Conservation (phyloP, 2,329 filamentous ascomycete genomes). For the Ceratocystis diversiconidia region DNA sequence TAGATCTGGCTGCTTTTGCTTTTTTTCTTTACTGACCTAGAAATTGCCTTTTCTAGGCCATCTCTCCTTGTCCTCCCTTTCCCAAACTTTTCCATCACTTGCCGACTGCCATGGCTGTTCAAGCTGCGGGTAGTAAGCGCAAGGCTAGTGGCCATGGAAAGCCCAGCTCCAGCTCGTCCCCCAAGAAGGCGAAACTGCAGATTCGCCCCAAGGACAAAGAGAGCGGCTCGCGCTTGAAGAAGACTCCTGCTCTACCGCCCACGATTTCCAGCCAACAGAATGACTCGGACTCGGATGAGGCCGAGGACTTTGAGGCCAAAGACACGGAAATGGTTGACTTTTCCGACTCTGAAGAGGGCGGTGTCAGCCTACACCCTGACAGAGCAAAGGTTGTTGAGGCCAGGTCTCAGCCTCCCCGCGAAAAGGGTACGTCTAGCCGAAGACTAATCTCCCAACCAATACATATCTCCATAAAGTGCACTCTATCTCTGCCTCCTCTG, state of each 20-base stretch:
- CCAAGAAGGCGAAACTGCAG: slow-evolving; percentile 38
- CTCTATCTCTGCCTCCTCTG: not conserved
- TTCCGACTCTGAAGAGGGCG: slow-evolving; percentile 41
- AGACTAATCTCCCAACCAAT: not conserved
- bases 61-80: slow-evolving; percentile 9
- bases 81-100: slow-evolving; percentile 6
- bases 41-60: not conserved
- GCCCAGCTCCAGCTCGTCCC: slow-evolving; percentile 29
- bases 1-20: not conserved
- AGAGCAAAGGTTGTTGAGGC: slow-evolving; percentile 26
- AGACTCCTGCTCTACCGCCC: slow-evolving; percentile 23
- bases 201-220: slow-evolving; percentile 25
- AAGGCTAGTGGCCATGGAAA: slow-evolving; percentile 37
- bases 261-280: slow-evolving; percentile 22
- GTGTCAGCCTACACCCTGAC: slow-evolving; percentile 31
- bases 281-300: slow-evolving; percentile 28
- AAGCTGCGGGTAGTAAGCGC: slow-evolving; percentile 39
- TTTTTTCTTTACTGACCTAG: not conserved
- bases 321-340: slow-evolving; percentile 32
- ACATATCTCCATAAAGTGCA: not conserved
- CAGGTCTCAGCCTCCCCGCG: slow-evolving; percentile 18
- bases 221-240: slow-evolving; percentile 20
- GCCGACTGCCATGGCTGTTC: slow-evolving; percentile 22
- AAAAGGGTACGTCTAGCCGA: slow-evolving; percentile 14
- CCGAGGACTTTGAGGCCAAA: slow-evolving; percentile 28